Conservation (phyloP, 495 filamentous ascomycete genomes). For the Neurospora hispaniola region DNA sequence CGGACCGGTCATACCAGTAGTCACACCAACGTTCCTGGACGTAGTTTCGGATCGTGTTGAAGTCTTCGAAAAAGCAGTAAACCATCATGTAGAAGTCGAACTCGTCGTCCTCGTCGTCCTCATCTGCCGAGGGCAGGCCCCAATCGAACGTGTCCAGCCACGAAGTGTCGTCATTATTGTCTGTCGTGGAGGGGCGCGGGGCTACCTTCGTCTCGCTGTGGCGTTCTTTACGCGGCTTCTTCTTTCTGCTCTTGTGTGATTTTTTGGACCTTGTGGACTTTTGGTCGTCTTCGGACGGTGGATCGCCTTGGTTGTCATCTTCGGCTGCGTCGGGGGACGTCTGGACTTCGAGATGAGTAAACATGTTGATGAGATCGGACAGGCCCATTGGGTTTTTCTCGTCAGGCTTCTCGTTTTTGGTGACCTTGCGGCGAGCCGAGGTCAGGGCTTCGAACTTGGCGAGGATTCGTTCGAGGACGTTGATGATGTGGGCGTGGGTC, state of each 20-base stretch:
- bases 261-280: neutral
- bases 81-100: slow-evolving; percentile 24
- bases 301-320: slow-evolving; percentile 2
- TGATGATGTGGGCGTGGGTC: slow-evolving; percentile 16
- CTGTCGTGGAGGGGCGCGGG: neutral
- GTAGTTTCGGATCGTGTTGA: slow-evolving; percentile 21
- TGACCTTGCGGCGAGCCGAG: neutral
- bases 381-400: neutral
- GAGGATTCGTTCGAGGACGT: slow-evolving; percentile 17
- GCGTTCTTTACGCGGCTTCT: slow-evolving; percentile 11
- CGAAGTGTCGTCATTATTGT: neutral
- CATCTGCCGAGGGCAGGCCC: neutral
- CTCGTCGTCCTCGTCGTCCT: slow-evolving; percentile 13
- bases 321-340: neutral
- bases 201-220: neutral
- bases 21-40: slow-evolving; percentile 20
- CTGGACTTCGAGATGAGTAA: slow-evolving; percentile 17
- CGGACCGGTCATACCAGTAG: slow-evolving; percentile 15
- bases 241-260: slow-evolving; percentile 11
- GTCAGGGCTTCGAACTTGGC: slow-evolving; percentile 12
- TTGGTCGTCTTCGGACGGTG: slow-evolving; percentile 2
- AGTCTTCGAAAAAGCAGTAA: slow-evolving; percentile 26
- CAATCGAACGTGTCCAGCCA: slow-evolving; percentile 16
- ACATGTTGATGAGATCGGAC: slow-evolving; percentile 20
- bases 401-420: neutral